Percentiles rank a stretch among this genome's conserved stretches.
Evolutionary conservation across 495 filamentous ascomycete species (phyloP).

Genomic region (Neurospora tetrasperma): DNA sequence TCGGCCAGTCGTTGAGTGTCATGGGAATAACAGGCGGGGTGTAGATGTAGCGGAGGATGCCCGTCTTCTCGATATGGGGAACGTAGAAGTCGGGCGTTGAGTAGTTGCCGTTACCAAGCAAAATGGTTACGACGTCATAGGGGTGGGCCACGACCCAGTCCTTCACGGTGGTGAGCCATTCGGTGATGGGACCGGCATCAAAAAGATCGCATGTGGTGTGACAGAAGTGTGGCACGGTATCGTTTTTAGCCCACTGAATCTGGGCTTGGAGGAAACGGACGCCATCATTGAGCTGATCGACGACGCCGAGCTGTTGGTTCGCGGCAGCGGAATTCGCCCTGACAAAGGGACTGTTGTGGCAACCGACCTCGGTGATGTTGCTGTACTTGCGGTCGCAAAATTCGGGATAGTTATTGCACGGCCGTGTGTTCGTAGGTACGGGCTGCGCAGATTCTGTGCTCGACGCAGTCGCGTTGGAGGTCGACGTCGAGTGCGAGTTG

Average conservation of each 20-base stretch:
- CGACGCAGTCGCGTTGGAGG: conserved; percentile 23
- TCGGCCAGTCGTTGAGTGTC: conserved; percentile 71
- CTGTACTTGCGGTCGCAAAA: conserved; percentile 74
- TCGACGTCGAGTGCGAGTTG: conserved; percentile 17
- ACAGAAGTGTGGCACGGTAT: conserved; percentile 48
- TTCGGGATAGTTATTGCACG: conserved; percentile 83
- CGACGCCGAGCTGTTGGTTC: conserved; percentile 66
- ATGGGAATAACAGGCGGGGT: conserved; percentile 59
- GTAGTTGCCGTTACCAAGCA: conserved; percentile 77
- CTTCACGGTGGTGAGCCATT: conserved; percentile 58
- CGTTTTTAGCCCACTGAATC: conserved; percentile 39
- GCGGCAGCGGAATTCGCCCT: conserved; percentile 57
- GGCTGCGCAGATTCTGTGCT: conserved; percentile 31
- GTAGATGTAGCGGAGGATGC: conserved; percentile 61
- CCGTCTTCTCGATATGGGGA: conserved; percentile 49
- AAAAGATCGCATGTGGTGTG: conserved; percentile 73
- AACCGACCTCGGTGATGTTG: conserved; percentile 80
- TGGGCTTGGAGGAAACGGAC: conserved; percentile 88
- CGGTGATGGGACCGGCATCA: conserved; percentile 65
- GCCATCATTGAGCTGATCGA: conserved; percentile 73
- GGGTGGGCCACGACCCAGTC: conserved; percentile 68
- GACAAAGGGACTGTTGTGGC: conserved; percentile 81
- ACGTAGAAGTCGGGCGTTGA: conserved; percentile 34
- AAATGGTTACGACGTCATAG: conserved; percentile 83
- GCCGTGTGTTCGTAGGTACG: conserved; percentile 52